Evolutionary conservation across 768 basidiomycete species (phyloP), one percentile per base, ranked within the genome.

Genomic region (Gloeopeniophorella convolvens): DNA sequence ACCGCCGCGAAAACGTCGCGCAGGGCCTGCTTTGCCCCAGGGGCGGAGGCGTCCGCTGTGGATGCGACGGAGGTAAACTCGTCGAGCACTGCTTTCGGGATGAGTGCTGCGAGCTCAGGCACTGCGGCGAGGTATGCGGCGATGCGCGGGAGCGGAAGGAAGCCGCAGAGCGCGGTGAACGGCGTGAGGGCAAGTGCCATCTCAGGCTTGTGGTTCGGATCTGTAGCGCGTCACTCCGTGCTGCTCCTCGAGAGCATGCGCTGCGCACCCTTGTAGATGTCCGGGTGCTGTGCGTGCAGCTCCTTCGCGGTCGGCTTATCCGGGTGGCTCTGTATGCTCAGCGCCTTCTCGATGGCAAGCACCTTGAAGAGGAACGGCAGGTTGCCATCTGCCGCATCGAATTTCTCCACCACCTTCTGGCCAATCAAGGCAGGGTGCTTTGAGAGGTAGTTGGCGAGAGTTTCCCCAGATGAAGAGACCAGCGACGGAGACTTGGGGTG

Each of bases 131-230:
- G 76, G 68, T 80, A 77, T 15, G 70, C 65, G 15, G 83, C 81
- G 63, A 99, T 89, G 41, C 76, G 68, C 1, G 72, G 61, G 1
- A 92, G 78, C 4, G 95, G 95, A 15, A 85, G 78, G 71, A 98
- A 99, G 35, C 95, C 95, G 63, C 94, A 95, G 61, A 98, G 72
- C 1, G 89, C 96, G 32, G 72, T 72, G 73, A 98, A 98, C 12
- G 83, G 80, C 0, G 94, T 94, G 52, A 99, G 68, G 0, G 96
- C 96, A 31, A 99, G 76, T n/a, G 94, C 92, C 90, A 99, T 95
- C 66, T 99, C 96, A 2, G 96, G 96, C 68, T 99, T 99, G 61
- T 99, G 96, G 63, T 98, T 98, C 5, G 82, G 79, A 66, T 99
- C 96, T 89, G 54, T 32, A 31, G 9, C 33, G 11, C 28, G n/a